phyloP scores from a whole-genome alignment of 2,329 filamentous ascomycete genomes.

The Aspergillus aculeatus region DNA sequence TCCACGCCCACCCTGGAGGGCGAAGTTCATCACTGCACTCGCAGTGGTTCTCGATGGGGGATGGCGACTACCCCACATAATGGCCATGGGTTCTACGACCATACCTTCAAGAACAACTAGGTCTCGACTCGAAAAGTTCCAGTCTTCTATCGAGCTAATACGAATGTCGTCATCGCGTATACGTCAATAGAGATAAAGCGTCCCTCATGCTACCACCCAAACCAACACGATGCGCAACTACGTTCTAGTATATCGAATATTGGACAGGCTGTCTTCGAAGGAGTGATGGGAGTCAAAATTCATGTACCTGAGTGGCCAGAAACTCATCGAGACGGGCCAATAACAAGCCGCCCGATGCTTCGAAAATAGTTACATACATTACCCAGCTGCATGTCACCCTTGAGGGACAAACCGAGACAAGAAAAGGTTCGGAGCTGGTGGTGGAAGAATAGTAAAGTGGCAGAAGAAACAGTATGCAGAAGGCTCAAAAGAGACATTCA shows the following conservation, averaged over 20 bases:
- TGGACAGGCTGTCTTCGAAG: neutral
- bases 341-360: constrained; percentile 2
- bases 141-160: too few relatives aligned
- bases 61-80: too few relatives aligned
- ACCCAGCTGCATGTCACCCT: constrained; percentile 35
- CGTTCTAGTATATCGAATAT: neutral
- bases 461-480: constrained; percentile 22
- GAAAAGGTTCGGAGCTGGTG: constrained; percentile 21
- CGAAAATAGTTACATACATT: constrained; percentile 39
- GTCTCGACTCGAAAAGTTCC: too few relatives aligned
- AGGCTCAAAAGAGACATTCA: constrained; percentile 17
- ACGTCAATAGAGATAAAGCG: too few relatives aligned
- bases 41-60: too few relatives aligned
- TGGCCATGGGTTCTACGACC: too few relatives aligned
- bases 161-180: too few relatives aligned
- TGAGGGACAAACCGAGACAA: constrained; percentile 26
- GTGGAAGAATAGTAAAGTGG: constrained; percentile 8
- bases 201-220: too few relatives aligned
- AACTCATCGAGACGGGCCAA: constrained; percentile 15
- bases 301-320: constrained; percentile 9
- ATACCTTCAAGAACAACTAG: too few relatives aligned
- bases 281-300: neutral
- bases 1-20: too few relatives aligned
- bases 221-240: too few relatives aligned
- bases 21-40: too few relatives aligned